Evolutionary conservation across 148 eudicot genomes (phyloP).

Genomic region (Fagopyrum tataricum): DNA sequence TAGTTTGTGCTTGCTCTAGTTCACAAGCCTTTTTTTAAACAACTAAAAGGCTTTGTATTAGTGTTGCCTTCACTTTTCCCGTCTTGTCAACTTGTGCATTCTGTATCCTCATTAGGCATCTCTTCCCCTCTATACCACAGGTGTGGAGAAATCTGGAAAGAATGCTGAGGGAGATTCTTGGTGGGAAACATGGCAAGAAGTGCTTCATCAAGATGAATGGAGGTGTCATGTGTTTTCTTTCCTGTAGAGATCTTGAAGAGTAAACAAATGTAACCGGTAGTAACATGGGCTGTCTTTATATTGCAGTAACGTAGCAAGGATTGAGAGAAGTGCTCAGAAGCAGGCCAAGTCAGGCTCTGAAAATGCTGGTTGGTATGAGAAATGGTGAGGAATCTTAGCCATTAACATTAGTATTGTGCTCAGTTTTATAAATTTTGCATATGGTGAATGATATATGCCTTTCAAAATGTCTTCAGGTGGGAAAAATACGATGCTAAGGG

Average conservation of each 20-base stretch:
- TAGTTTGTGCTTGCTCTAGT: not conserved
- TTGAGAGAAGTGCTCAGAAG: slow-evolving; percentile 94
- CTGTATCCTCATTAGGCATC: not conserved
- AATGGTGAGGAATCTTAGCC: slow-evolving; percentile 51
- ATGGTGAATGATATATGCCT: slow-evolving; percentile 2
- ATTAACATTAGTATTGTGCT: not conserved
- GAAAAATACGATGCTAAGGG: slow-evolving; percentile 99
- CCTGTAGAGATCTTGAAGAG: not conserved
- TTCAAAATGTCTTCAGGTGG: slow-evolving; percentile 52
- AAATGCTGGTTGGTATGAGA: slow-evolving; percentile 98
- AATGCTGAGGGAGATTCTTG: slow-evolving; percentile 97
- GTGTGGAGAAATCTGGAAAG: slow-evolving; percentile 94
- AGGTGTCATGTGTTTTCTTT: slow-evolving; percentile 37
- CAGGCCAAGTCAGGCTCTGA: slow-evolving; percentile 97
- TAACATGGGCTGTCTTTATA: slow-evolving; percentile 9
- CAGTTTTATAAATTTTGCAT: not conserved
- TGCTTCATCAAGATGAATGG: slow-evolving; percentile 99
- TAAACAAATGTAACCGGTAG: not conserved
- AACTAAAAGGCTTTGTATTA: not conserved
- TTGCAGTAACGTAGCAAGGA: slow-evolving; percentile 87
- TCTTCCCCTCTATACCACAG: slow-evolving; percentile 25
- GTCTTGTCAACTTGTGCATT: slow-evolving; percentile 2
- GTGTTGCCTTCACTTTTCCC: not conserved
- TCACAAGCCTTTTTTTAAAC: not conserved
- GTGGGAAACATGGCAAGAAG: slow-evolving; percentile 99